Evolutionary conservation across 176 grass and related monocot genomes (phyloP).

Genomic region (Tuctoria greenei): DNA sequence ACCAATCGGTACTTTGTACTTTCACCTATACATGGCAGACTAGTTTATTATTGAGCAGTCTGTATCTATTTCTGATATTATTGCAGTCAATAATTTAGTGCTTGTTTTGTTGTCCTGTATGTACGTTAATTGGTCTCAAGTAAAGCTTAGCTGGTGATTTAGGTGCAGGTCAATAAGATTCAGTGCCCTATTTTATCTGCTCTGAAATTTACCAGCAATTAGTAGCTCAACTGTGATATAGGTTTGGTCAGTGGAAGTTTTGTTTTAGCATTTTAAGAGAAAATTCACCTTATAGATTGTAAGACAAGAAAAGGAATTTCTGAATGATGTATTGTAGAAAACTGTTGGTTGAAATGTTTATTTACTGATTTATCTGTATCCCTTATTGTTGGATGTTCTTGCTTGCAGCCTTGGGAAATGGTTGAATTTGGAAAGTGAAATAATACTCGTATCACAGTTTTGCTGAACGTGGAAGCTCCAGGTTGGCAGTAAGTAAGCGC

Average conservation of each 20-base stretch:
- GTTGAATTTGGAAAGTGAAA: neutral
- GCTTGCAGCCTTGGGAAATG: neutral
- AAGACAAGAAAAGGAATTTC: neutral
- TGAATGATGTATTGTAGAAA: neutral
- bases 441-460: neutral
- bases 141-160: constrained; percentile 3
- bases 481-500: constrained; percentile 8
- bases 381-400: neutral
- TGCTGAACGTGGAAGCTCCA: neutral
- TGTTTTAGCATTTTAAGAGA: neutral
- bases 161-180: neutral
- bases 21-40: neutral
- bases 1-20: neutral
- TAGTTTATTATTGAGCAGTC: neutral
- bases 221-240: neutral
- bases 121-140: neutral
- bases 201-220: constrained; percentile 3
- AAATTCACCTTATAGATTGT: neutral
- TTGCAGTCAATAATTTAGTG: constrained; percentile 9
- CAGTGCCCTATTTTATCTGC: neutral
- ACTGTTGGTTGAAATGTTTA: neutral
- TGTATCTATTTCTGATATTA: neutral
- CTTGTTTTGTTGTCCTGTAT: too few species aligned
- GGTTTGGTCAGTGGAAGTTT: neutral
- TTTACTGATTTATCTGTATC: constrained; percentile 1